These are phyloP conservation scores for Paraphaeosphaeria minitans DNA, from an alignment of 2,329 filamentous ascomycete species.

Conservation along the genomic window DNA sequence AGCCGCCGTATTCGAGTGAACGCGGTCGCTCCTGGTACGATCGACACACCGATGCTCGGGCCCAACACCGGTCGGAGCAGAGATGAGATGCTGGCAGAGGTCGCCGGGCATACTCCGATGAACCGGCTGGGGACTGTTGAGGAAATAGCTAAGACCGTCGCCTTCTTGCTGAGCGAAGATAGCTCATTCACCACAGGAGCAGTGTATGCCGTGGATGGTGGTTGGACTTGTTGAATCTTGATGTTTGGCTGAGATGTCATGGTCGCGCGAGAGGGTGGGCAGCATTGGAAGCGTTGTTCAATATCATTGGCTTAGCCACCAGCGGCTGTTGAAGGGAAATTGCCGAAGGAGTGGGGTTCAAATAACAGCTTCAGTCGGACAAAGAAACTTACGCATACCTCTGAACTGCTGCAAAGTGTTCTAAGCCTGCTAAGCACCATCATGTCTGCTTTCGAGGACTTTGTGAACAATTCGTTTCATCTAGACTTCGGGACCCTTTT, in stretches of 20 bases:
- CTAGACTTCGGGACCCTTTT: too few relatives aligned
- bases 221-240: neutral
- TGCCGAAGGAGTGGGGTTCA: too few relatives aligned
- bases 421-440: too few relatives aligned
- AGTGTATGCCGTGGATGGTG: neutral
- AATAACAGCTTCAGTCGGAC: too few relatives aligned
- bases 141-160: neutral
- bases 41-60: neutral
- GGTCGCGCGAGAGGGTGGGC: too few relatives aligned
- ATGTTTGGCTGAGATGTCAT: neutral
- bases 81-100: neutral
- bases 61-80: neutral
- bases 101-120: neutral
- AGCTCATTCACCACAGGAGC: neutral
- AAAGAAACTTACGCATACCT: too few relatives aligned
- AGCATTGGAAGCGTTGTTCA: too few relatives aligned
- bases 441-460: too few relatives aligned
- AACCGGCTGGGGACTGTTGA: neutral
- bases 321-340: too few relatives aligned
- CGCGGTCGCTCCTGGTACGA: neutral
- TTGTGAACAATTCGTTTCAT: too few relatives aligned
- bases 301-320: too few relatives aligned
- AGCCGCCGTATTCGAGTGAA: neutral
- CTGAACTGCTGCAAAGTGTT: too few relatives aligned
- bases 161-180: neutral